These are phyloP conservation scores for Mucor indicus DNA, from an alignment of 371 early-diverging fungal species.

Conservation along the genomic window DNA sequence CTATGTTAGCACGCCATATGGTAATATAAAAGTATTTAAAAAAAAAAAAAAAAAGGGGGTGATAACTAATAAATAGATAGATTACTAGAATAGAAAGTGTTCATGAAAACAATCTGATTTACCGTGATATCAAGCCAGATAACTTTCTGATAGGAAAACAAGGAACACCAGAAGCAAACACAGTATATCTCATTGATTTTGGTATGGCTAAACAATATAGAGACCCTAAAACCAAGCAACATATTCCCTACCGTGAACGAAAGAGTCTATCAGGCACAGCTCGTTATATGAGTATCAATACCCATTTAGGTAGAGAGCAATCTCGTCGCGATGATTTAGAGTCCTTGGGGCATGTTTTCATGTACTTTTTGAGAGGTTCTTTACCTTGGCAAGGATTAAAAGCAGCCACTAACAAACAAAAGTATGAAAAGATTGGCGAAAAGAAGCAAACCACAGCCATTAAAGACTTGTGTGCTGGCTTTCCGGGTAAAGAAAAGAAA, in stretches of 20 bases:
- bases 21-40: slow-evolving; percentile 42
- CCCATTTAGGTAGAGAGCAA: background rate
- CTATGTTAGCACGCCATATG: slow-evolving; percentile 94
- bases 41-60: background rate
- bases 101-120: slow-evolving; percentile 92
- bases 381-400: slow-evolving; percentile 90
- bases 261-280: slow-evolving; percentile 89
- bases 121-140: slow-evolving; percentile 99
- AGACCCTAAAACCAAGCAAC: slow-evolving; percentile 77
- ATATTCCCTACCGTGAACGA: slow-evolving; percentile 78
- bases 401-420: slow-evolving; percentile 87
- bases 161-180: slow-evolving; percentile 40
- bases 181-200: slow-evolving; percentile 77
- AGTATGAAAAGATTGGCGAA: slow-evolving; percentile 89
- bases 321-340: background rate
- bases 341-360: background rate
- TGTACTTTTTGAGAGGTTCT: background rate
- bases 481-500: slow-evolving; percentile 52
- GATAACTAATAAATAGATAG: slow-evolving; percentile 30
- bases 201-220: slow-evolving; percentile 90
- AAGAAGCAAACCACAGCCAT: slow-evolving; percentile 77
- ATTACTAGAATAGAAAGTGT: slow-evolving; percentile 86
- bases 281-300: slow-evolving; percentile 53
- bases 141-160: slow-evolving; percentile 91
- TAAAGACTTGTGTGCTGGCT: slow-evolving; percentile 74